phyloP scores from a whole-genome alignment of 306 rosid genomes.

The Mimosa bimucronata region DNA sequence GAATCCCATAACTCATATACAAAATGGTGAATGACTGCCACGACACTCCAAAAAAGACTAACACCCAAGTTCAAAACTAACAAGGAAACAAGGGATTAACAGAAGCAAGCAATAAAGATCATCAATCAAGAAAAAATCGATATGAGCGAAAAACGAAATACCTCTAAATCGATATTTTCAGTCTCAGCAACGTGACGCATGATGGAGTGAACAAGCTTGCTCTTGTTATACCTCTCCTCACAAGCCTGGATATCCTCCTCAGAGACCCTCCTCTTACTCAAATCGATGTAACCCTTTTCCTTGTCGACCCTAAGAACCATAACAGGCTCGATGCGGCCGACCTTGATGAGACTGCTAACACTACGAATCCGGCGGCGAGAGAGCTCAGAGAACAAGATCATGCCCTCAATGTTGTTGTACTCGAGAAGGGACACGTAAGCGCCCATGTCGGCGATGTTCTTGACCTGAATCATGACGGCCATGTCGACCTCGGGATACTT shows the following conservation, averaged over 20 bases:
- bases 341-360: slow-evolving; percentile 84
- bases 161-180: slow-evolving; percentile 78
- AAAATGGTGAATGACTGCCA: not conserved
- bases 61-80: not conserved
- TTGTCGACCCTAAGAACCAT: slow-evolving; percentile 96
- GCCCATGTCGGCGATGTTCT: slow-evolving; percentile 97
- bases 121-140: not conserved
- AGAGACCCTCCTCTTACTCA: slow-evolving; percentile 92
- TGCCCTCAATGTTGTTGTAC: slow-evolving; percentile 97
- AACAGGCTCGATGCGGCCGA: slow-evolving; percentile 93
- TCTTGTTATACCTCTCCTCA: slow-evolving; percentile 94
- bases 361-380: slow-evolving; percentile 98
- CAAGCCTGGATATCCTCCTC: slow-evolving; percentile 90
- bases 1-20: not conserved
- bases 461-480: slow-evolving; percentile 98
- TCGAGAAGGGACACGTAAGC: slow-evolving; percentile 95
- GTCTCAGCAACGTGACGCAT: slow-evolving; percentile 99
- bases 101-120: not conserved
- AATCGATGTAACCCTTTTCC: slow-evolving; percentile 95
- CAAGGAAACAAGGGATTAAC: not conserved
- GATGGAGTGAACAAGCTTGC: slow-evolving; percentile 95
- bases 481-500: slow-evolving; percentile 94
- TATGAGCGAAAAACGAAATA: slow-evolving; percentile 16
- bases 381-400: slow-evolving; percentile 96
- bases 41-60: not conserved